Base-by-base conservation (phyloP, 371 early-diverging fungal species). In the Lichtheimia ramosa region DNA sequence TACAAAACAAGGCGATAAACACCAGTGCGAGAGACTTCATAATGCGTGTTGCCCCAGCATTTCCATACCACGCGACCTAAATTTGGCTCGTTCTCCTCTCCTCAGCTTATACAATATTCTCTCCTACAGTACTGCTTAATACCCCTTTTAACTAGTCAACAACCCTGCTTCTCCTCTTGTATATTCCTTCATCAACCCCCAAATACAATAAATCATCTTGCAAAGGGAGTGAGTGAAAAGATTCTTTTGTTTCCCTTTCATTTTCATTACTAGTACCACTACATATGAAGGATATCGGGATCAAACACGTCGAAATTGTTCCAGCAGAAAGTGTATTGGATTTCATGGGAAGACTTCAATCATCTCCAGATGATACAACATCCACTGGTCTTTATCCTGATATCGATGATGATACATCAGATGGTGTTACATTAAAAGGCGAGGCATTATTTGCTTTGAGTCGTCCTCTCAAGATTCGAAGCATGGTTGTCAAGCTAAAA, bases 1-100 rank as follows among this genome's bases (percentile, higher is more conserved):
- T 48, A 27, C 75, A 72, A 58, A 85, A 77, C 27, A 68, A 7
- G 15, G 69, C 57, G 21, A 85, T 69, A 49, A 86, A 52, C 14
- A 60, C 50, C 16, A 70, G 42, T 61, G 66, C 70, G 55, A 61
- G 62, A 59, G 61, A 63, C 50, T 71, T 77, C 70, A 71, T 76
- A 23, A n/a, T 46, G 46, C 46, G n/a, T 18, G 46, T n/a, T 46
- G 21, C 46, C 16, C 21, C 46, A 21, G 0, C 5, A 5, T 12
- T 12, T 7, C 5, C 21, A n/a, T 46, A 46, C 21, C 46, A 46
- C n/a, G n/a, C 46, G n/a, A n/a, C 21, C 46, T 46, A n/a, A 18
- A 18, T 46, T 46, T 46, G n/a, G 5, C 20, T 46, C 15, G 46
- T 8, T 46, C 46, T 46, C 46, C 46, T 46, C 46, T 5, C n/a